Evolutionary conservation across 805 yeast genomes (phyloP).

Genomic region (Ogataea wickerhamii): DNA sequence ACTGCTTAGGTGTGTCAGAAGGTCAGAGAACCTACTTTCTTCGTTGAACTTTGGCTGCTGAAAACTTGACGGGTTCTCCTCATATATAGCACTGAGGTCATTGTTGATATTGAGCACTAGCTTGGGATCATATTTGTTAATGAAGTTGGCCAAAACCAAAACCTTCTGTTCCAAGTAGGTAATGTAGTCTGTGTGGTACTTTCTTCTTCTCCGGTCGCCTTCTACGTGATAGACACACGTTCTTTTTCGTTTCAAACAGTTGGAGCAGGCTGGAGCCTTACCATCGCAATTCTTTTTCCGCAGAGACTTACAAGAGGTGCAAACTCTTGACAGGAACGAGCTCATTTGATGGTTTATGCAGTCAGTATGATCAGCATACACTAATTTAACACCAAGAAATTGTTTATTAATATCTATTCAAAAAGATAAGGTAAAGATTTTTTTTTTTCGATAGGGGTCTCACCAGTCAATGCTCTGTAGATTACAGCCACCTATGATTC

Average conservation of each 20-base stretch:
- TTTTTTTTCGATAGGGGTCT: neutral
- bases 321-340: conserved; percentile 6
- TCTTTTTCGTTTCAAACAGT: conserved; percentile 17
- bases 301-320: conserved; percentile 19
- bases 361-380: too few species aligned
- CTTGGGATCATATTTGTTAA: conserved; percentile 23
- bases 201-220: conserved; percentile 31
- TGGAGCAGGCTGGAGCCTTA: conserved; percentile 21
- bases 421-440: neutral
- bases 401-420: too few species aligned
- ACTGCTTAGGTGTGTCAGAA: conserved; percentile 1
- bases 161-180: conserved; percentile 27
- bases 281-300: conserved; percentile 25
- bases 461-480: neutral
- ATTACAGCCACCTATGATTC: conserved; percentile 7
- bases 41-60: neutral
- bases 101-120: neutral
- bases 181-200: conserved; percentile 33
- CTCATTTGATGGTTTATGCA: too few species aligned
- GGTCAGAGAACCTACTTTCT: conserved; percentile 2
- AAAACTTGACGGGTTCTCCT: neutral
- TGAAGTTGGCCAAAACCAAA: conserved; percentile 19
- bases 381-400: too few species aligned
- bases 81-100: neutral
- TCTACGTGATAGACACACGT: conserved; percentile 22